phyloP scores from a whole-genome alignment of 352 stramenopile genomes.

The Phytophthora palmivora region DNA sequence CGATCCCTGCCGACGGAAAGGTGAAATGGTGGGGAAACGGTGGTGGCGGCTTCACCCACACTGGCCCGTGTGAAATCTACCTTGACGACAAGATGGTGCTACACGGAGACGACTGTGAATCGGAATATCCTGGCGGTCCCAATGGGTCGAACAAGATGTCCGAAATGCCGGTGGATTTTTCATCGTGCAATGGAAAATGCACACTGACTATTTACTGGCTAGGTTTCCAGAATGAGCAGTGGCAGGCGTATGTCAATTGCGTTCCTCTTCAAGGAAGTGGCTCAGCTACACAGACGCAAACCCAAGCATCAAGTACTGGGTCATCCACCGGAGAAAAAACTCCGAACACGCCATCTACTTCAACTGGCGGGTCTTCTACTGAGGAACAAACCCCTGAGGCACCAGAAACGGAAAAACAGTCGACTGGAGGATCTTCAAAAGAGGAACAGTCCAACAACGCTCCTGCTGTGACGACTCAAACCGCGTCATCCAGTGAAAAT shows the following conservation, averaged over 20 bases:
- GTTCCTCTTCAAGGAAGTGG: conserved; percentile 29
- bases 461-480: background rate
- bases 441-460: background rate
- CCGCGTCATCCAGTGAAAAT: background rate
- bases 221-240: conserved; percentile 45
- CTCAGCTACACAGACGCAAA: conserved; percentile 8
- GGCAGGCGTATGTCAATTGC: conserved; percentile 50
- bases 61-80: conserved; percentile 54
- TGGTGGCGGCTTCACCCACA: conserved; percentile 41
- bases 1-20: conserved; percentile 41
- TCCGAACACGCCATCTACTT: conserved; percentile 1
- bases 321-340: background rate
- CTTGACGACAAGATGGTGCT: conserved; percentile 50
- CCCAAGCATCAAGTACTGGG: conserved; percentile 9
- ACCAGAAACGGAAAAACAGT: background rate
- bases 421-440: background rate
- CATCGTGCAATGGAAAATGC: conserved; percentile 46
- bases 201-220: conserved; percentile 59
- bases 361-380: background rate
- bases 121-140: conserved; percentile 34
- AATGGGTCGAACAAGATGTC: conserved; percentile 28
- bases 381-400: conserved; percentile 2
- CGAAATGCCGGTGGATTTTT: conserved; percentile 45
- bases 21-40: conserved; percentile 39
- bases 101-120: conserved; percentile 46